Evolutionary conservation across 2,329 filamentous ascomycete species (phyloP).

Genomic region (Alternaria brassicae): DNA sequence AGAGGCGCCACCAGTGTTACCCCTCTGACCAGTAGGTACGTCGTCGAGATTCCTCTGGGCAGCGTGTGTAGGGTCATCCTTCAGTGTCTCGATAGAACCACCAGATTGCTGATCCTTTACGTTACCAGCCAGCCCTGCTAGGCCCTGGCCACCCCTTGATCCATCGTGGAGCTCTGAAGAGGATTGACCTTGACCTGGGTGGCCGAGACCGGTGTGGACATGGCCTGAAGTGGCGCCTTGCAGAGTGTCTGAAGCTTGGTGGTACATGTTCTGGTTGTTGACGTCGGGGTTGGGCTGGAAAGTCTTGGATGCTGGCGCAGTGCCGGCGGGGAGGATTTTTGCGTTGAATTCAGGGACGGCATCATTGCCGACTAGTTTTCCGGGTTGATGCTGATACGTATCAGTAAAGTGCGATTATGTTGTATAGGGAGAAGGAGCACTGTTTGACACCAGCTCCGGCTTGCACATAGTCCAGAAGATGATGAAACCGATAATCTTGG

Average conservation of each 20-base stretch:
- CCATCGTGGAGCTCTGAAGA: constrained; percentile 59
- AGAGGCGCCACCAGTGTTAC: constrained; percentile 36
- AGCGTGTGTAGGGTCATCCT: constrained; percentile 46
- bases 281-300: constrained; percentile 56
- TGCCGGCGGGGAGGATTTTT: constrained; percentile 66
- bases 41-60: constrained; percentile 50
- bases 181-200: constrained; percentile 60
- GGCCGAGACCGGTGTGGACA: constrained; percentile 62
- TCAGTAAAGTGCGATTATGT: background rate
- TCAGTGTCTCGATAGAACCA: constrained; percentile 25
- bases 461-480: background rate
- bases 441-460: too few species aligned
- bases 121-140: constrained; percentile 52
- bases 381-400: constrained; percentile 66
- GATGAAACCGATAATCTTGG: background rate
- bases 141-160: constrained; percentile 52
- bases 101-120: constrained; percentile 13
- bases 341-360: constrained; percentile 68
- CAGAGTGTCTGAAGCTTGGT: constrained; percentile 57
- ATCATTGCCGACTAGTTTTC: constrained; percentile 66
- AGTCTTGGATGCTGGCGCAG: constrained; percentile 62
- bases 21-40: constrained; percentile 44
- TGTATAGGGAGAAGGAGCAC: background rate
- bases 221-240: constrained; percentile 61
- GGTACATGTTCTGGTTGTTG: constrained; percentile 53